Conservation (phyloP, 305 asterid species). For the Coffea humblotiana region DNA sequence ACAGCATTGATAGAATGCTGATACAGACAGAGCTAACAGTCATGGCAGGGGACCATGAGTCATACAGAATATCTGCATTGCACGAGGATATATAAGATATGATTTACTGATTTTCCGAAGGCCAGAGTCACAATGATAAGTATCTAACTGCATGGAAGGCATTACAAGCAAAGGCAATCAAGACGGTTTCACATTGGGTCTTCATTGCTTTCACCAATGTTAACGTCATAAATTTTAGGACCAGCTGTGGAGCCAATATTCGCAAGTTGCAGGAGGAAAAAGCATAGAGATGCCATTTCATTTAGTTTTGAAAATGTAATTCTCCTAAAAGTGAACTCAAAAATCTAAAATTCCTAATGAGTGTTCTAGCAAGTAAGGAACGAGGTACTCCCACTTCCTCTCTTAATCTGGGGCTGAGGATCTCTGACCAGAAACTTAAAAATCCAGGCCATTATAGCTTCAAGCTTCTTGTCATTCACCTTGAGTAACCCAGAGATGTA, state of each 20-base stretch:
- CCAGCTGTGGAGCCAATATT: neutral
- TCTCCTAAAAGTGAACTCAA: neutral
- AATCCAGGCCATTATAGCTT: neutral
- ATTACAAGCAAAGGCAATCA: neutral
- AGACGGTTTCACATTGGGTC: neutral
- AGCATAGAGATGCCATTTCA: neutral
- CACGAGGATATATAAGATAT: neutral
- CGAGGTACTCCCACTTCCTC: neutral
- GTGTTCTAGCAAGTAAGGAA: too few species aligned
- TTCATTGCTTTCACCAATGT: neutral
- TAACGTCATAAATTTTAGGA: neutral
- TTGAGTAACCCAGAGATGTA: neutral
- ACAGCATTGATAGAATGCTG: slow-evolving; percentile 95
- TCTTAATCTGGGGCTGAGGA: neutral
- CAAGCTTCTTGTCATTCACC: neutral
- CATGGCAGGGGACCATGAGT: slow-evolving; percentile 99
- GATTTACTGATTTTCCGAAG: neutral
- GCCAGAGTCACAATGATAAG: neutral
- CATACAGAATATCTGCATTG: slow-evolving; percentile 79
- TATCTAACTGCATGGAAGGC: neutral
- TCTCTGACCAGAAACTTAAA: neutral
- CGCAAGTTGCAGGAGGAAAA: neutral
- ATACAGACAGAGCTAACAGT: slow-evolving; percentile 95
- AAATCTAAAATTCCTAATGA: neutral
- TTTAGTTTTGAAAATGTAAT: neutral